Evolutionary conservation across 257 asterid genomes (phyloP).

Genomic region (Solanum virginianum): DNA sequence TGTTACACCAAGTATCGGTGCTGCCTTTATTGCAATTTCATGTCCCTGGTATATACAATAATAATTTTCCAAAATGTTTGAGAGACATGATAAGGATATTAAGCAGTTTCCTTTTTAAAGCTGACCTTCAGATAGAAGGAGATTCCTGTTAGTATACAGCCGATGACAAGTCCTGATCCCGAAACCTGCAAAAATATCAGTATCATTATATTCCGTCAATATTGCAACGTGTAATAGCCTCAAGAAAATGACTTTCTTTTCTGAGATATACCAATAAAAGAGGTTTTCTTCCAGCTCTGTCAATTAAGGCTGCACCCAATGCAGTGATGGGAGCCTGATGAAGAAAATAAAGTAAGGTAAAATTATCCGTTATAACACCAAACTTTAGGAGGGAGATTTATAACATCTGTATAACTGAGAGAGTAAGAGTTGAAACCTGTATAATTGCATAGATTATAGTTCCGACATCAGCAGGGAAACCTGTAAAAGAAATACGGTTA

Average conservation of each 20-base stretch:
- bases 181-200: constrained; percentile 44
- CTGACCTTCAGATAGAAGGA: constrained; percentile 77
- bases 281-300: constrained; percentile 82
- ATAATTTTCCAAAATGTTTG: background rate
- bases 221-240: background rate
- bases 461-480: constrained; percentile 79
- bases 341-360: background rate
- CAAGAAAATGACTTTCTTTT: background rate
- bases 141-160: constrained; percentile 55
- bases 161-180: constrained; percentile 64
- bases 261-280: constrained; percentile 51
- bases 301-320: constrained; percentile 59
- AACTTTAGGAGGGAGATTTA: background rate
- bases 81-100: background rate
- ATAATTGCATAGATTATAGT: constrained; percentile 67
- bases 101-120: background rate
- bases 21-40: constrained; percentile 42
- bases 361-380: background rate
- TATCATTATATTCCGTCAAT: background rate
- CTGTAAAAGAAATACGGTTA: constrained; percentile 12
- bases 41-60: constrained; percentile 33
- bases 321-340: constrained; percentile 66
- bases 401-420: background rate
- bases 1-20: constrained; percentile 63
- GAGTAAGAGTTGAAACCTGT: constrained; percentile 39